Conservation (phyloP, 108 stramenopile genomes). For the Cylindrotheca closterium region DNA sequence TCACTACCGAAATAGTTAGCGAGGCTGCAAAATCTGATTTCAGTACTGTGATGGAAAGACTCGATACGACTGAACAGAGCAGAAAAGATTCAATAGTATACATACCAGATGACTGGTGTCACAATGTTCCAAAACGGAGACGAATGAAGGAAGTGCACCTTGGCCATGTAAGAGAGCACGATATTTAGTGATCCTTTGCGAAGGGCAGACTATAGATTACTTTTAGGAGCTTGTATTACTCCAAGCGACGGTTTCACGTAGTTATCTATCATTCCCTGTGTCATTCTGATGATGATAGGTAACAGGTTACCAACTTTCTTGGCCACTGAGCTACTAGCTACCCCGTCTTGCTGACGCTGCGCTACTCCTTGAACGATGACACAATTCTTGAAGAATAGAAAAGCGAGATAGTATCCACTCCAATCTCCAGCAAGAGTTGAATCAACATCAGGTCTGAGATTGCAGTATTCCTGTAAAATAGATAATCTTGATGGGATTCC, state of each 20-base stretch:
- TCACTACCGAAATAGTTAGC: slow-evolving; percentile 8
- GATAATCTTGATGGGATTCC: slow-evolving; percentile 75
- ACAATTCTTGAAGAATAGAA: slow-evolving; percentile 91
- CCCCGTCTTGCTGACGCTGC: slow-evolving; percentile 75
- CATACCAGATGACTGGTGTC: slow-evolving; percentile 6
- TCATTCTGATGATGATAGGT: slow-evolving; percentile 60
- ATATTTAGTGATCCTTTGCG: too few species aligned
- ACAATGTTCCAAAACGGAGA: not conserved
- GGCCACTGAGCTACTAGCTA: slow-evolving; percentile 81
- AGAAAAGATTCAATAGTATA: not conserved
- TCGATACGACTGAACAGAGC: not conserved
- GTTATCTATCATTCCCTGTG: slow-evolving; percentile 46
- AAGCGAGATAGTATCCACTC: slow-evolving; percentile 79
- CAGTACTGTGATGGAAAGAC: not conserved
- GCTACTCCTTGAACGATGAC: slow-evolving; percentile 97
- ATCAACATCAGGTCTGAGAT: slow-evolving; percentile 1
- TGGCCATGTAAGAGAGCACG: not conserved
- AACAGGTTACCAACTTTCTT: slow-evolving; percentile 66
- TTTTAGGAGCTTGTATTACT: too few species aligned
- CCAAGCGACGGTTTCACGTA: slow-evolving; percentile 11
- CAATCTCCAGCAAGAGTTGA: slow-evolving; percentile 37
- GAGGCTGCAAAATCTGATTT: slow-evolving; percentile 2
- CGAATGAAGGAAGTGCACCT: not conserved
- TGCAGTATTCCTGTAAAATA: slow-evolving; percentile 54
- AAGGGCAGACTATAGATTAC: too few species aligned